phyloP scores from a whole-genome alignment of 2,329 filamentous ascomycete genomes.

The Albophoma yamanashiensis region DNA sequence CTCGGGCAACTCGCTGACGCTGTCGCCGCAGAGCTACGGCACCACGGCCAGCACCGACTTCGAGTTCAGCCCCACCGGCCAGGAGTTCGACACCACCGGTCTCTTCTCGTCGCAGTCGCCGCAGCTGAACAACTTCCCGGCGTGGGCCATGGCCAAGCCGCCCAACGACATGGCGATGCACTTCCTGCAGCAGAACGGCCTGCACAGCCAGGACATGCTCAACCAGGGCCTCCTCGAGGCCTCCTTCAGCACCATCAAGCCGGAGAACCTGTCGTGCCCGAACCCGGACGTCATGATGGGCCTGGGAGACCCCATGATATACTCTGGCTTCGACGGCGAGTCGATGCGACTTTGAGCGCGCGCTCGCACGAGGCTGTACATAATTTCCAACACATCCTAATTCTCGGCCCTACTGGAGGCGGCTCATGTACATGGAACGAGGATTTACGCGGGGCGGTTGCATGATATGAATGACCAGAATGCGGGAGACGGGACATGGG shows the following conservation, averaged over 20 bases:
- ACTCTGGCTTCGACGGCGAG: conserved; percentile 38
- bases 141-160: conserved; percentile 18
- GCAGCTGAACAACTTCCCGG: conserved; percentile 18
- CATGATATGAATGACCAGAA: not conserved
- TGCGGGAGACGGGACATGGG: not conserved
- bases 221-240: conserved; percentile 39
- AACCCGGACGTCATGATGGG: conserved; percentile 47
- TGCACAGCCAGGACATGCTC: conserved; percentile 34
- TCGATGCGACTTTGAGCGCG: conserved; percentile 24
- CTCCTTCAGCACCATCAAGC: conserved; percentile 44
- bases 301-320: conserved; percentile 49
- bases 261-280: conserved; percentile 39
- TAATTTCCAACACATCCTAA: not conserved
- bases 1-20: conserved; percentile 27
- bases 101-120: conserved; percentile 26
- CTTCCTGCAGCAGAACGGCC: conserved; percentile 29
- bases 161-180: conserved; percentile 22
- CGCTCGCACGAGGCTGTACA: not conserved
- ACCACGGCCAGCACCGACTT: conserved; percentile 27
- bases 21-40: conserved; percentile 43
- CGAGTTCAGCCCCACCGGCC: conserved; percentile 22
- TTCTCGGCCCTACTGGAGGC: not conserved
- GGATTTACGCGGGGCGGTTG: not conserved
- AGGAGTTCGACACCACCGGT: conserved; percentile 19
- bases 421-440: not conserved